A percentile compares a stretch with the other conserved stretches of the same genome.
Conservation (phyloP, 2,329 filamentous ascomycete genomes). For the Exophiala xenobiotica region DNA sequence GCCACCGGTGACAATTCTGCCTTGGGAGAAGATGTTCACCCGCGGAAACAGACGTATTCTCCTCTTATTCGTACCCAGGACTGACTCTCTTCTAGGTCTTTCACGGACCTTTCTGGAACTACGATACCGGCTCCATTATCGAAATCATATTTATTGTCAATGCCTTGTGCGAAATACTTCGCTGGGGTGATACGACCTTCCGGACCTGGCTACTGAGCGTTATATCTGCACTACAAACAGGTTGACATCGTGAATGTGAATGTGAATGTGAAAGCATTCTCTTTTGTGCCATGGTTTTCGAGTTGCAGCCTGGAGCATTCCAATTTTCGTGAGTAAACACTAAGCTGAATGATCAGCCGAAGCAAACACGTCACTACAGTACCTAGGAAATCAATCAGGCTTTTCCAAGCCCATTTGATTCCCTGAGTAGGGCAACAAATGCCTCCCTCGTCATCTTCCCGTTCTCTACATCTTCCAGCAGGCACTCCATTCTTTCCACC, state of each 20-base stretch:
- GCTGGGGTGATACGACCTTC: background rate
- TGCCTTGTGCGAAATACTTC: background rate
- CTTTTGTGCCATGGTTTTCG: background rate
- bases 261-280: constrained; percentile 3
- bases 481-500: constrained; percentile 9
- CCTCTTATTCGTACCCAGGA: background rate
- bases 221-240: background rate
- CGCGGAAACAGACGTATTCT: constrained; percentile 3
- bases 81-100: background rate
- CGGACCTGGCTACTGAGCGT: background rate
- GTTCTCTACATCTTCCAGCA: constrained; percentile 9
- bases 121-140: background rate
- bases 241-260: background rate
- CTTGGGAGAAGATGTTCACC: constrained; percentile 2
- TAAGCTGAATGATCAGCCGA: too few species aligned
- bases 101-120: background rate
- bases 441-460: constrained; percentile 11
- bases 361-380: background rate
- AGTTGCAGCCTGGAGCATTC: constrained; percentile 3
- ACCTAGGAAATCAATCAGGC: constrained; percentile 6
- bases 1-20: constrained; percentile 1
- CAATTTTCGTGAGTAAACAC: too few species aligned
- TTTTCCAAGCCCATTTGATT: constrained; percentile 6
- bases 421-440: constrained; percentile 6
- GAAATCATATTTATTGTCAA: background rate